Percentiles rank a stretch among this genome's conserved stretches.
phyloP scores from a whole-genome alignment of 352 stramenopile species.

The Bremia lactucae region DNA sequence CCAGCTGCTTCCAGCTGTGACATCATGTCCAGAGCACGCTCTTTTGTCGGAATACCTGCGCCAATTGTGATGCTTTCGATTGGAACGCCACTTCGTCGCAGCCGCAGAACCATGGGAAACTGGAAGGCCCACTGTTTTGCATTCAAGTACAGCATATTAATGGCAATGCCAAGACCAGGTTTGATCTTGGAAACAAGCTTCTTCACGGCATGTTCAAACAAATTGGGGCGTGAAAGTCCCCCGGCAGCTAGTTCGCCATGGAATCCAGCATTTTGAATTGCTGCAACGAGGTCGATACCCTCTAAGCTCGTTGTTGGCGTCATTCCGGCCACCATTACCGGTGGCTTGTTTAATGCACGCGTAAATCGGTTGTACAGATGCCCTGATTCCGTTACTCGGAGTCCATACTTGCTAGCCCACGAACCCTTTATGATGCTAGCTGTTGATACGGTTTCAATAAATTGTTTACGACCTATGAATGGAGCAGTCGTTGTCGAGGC shows the following conservation, averaged over 20 bases:
- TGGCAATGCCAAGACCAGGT: constrained; percentile 58
- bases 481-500: constrained; percentile 16
- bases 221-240: constrained; percentile 49
- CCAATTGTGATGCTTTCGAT: constrained; percentile 86
- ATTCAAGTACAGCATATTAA: constrained; percentile 88
- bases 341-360: constrained; percentile 55
- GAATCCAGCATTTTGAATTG: constrained; percentile 71
- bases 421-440: constrained; percentile 9
- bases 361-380: constrained; percentile 69
- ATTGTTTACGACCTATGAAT: constrained; percentile 29
- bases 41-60: constrained; percentile 68
- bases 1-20: constrained; percentile 41
- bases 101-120: constrained; percentile 79
- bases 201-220: constrained; percentile 60
- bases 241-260: constrained; percentile 68
- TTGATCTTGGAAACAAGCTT: constrained; percentile 65
- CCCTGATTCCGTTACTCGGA: constrained; percentile 30
- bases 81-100: constrained; percentile 63
- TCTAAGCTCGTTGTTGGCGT: constrained; percentile 74
- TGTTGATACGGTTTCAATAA: constrained; percentile 19
- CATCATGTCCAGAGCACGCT: constrained; percentile 77
- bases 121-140: constrained; percentile 85
- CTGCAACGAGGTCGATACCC: constrained; percentile 74
- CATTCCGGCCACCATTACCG: constrained; percentile 80
- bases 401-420: constrained; percentile 48